A percentile compares a stretch with the other conserved stretches of the same genome.
Evolutionary conservation across 2,329 filamentous ascomycete genomes (phyloP).

Genomic region (Leptosphaerulina australis): DNA sequence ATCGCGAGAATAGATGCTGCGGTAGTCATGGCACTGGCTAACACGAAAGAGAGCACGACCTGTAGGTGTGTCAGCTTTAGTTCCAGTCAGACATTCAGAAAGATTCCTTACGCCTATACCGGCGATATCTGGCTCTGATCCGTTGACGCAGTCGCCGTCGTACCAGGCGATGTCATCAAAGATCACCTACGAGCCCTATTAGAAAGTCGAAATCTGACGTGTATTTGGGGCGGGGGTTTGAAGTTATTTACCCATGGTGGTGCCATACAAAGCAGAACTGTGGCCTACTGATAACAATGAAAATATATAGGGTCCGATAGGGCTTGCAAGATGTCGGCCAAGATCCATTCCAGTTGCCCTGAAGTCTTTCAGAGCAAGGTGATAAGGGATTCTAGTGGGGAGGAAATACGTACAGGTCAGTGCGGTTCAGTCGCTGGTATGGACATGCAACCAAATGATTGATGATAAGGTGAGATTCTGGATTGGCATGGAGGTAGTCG

Average conservation of each 20-base stretch:
- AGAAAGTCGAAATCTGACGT: too few species aligned
- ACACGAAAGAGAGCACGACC: constrained; percentile 41
- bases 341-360: neutral
- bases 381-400: neutral
- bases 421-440: neutral
- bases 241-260: constrained; percentile 30
- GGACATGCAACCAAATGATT: neutral
- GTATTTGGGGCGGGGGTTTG: too few species aligned
- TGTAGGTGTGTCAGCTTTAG: constrained; percentile 5
- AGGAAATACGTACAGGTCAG: neutral
- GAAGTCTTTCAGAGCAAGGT: neutral
- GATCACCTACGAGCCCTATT: constrained; percentile 10
- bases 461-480: neutral
- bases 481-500: neutral
- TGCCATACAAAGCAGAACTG: constrained; percentile 23
- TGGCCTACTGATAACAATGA: neutral
- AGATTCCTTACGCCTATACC: constrained; percentile 31
- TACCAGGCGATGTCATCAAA: constrained; percentile 33
- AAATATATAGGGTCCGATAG: neutral
- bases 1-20: constrained; percentile 40
- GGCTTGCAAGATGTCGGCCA: neutral
- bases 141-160: constrained; percentile 28
- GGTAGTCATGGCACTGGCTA: constrained; percentile 40
- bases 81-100: neutral
- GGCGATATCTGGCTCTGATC: constrained; percentile 41